Evolutionary conservation across 208 protist genomes (phyloP).

Genomic region (Trypanosoma caninum): DNA sequence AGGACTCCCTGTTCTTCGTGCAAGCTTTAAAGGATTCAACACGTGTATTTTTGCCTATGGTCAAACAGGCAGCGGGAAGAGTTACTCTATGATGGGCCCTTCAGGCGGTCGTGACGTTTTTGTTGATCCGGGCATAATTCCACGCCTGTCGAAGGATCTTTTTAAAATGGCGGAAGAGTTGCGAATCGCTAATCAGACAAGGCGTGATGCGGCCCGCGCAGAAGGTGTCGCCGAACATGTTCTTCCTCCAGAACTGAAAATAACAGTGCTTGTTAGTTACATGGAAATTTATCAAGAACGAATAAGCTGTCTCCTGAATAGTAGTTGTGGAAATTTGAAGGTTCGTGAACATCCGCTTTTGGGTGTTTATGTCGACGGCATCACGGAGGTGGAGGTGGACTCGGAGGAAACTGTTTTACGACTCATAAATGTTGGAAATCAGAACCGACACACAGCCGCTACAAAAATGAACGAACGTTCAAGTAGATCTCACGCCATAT

Average conservation of each 20-base stretch:
- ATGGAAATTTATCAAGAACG: constrained; percentile 91
- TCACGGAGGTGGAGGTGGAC: constrained; percentile 61
- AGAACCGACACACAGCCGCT: constrained; percentile 64
- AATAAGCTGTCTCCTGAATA: constrained; percentile 73
- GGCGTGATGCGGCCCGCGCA: constrained; percentile 9
- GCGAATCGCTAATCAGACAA: constrained; percentile 8
- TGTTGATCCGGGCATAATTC: constrained; percentile 79
- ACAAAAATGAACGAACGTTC: constrained; percentile 96
- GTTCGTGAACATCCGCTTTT: constrained; percentile 77
- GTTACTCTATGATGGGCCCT: constrained; percentile 87
- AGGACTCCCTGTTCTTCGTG: constrained; percentile 75
- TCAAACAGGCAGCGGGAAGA: constrained; percentile 89
- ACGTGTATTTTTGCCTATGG: constrained; percentile 93
- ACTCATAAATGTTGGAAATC: constrained; percentile 72
- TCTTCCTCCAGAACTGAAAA: constrained; percentile 47
- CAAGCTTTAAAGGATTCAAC: constrained; percentile 86
- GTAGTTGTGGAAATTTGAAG: constrained; percentile 32
- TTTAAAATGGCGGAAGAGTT: constrained; percentile 49
- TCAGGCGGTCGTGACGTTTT: constrained; percentile 51
- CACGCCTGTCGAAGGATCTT: constrained; percentile 63
- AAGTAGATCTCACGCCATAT: constrained; percentile 96
- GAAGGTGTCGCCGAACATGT: neutral
- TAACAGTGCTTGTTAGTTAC: constrained; percentile 81
- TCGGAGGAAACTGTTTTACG: constrained; percentile 51
- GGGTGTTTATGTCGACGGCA: constrained; percentile 76